Evolutionary conservation across 2,329 filamentous ascomycete genomes (phyloP).

Genomic region (Alternaria hordeiaustralica): DNA sequence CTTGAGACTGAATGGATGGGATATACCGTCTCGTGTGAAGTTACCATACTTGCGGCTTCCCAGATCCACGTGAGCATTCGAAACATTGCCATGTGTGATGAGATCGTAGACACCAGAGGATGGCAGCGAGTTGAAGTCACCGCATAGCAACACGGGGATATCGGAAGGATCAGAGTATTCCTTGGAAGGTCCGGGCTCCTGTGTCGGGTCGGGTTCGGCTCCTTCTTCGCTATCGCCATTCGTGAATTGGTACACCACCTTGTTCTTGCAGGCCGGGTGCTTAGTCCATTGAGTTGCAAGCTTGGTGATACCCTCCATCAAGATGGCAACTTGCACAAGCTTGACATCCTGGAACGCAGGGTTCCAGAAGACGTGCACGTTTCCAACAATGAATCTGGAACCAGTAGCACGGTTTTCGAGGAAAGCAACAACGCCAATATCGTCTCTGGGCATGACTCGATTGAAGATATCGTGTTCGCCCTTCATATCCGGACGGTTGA

Average conservation of each 20-base stretch:
- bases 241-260: conserved; percentile 61
- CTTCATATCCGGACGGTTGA: conserved; percentile 96
- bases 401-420: conserved; percentile 91
- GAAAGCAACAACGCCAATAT: conserved; percentile 91
- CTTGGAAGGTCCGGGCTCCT: conserved; percentile 78
- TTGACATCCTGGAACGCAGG: conserved; percentile 91
- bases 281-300: conserved; percentile 84
- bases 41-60: conserved; percentile 85
- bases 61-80: conserved; percentile 80
- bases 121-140: conserved; percentile 91
- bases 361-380: conserved; percentile 96
- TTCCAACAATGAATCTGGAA: conserved; percentile 89
- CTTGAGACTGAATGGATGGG: conserved; percentile 91
- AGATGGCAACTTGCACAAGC: conserved; percentile 90
- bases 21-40: conserved; percentile 90
- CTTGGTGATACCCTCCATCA: conserved; percentile 91
- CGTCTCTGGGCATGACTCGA: conserved; percentile 96
- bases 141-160: conserved; percentile 89
- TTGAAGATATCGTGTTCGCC: conserved; percentile 98
- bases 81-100: conserved; percentile 78
- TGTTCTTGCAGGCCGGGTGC: conserved; percentile 81
- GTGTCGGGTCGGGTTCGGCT: conserved; percentile 58
- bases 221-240: conserved; percentile 59
- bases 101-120: conserved; percentile 92
- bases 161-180: conserved; percentile 86